Base-by-base conservation (phyloP, 169 alveolate species). In the Cryptosporidium sp. region DNA sequence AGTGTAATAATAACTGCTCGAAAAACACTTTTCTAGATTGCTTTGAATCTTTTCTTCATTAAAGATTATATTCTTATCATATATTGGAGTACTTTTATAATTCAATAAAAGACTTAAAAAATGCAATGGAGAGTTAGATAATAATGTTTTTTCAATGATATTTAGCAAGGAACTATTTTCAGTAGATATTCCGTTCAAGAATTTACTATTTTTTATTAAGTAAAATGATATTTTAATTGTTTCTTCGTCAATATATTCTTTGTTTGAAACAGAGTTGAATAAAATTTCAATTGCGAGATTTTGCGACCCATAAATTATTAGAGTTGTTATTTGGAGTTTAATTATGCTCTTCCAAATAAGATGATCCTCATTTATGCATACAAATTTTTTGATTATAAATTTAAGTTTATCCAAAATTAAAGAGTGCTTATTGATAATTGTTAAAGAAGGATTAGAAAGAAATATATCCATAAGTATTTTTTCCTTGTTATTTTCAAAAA, bases 401-500 rank as follows among this genome's bases (percentile, higher is more conserved):
- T 58, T 35, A 21, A 80, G 37, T 23, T 62, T 37, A 37, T 61
- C 37, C 45, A 14, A 67, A 61, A 80, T 62, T 44, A 39, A 8
- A 4, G 80, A 80, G 3, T 80, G n/a, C 1, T 2, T 42, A 60
- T 26, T 10, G 12, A 65, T 35, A 18, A 80, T 1, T 26, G 56
- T 9, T 16, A 80, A 33, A 26, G 23, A 29, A n/a, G 89, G 89
- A 80, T 80, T 80, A n/a, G 89, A 60, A 80, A 80, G 35, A 7
- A 61, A 80, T 44, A 80, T 21, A 14, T 80, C 42, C 10, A 65
- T 3, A 3, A 80, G 51, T 16, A 80, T 44, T n/a, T 80, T 44
- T 3, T 18, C 58, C 8, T 60, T 39, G 8, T 62, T 10, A 10
- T 39, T 42, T 16, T 62, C 75, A 1, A 1, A 26, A n/a, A 80